Evolutionary conservation across 306 rosid species (phyloP).

Genomic region (Medicago lupulina): DNA sequence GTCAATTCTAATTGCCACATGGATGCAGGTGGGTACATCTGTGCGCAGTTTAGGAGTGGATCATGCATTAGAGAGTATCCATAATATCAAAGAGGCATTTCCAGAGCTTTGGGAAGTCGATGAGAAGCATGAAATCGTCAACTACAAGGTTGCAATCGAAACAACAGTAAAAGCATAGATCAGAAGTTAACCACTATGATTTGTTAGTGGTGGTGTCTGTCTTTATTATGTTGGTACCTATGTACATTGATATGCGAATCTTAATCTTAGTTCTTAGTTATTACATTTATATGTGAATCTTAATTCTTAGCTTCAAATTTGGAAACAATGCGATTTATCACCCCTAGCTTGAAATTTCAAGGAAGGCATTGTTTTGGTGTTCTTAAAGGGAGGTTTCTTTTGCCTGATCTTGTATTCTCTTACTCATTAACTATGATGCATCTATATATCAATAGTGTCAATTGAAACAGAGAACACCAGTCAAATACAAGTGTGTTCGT

Average conservation of each 20-base stretch:
- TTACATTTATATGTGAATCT: not conserved
- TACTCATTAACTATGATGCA: not conserved
- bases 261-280: conserved; percentile 14
- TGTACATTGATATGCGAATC: not conserved
- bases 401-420: not conserved
- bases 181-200: not conserved
- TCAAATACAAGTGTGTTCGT: not conserved
- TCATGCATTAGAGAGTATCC: conserved; percentile 90
- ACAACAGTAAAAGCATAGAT: conserved; percentile 71
- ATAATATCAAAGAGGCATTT: conserved; percentile 81
- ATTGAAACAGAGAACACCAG: not conserved
- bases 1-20: conserved; percentile 7
- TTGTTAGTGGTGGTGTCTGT: not conserved
- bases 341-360: too few species aligned
- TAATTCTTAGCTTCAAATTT: not conserved
- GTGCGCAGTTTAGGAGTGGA: conserved; percentile 58
- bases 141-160: conserved; percentile 68
- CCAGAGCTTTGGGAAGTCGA: conserved; percentile 83
- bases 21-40: conserved; percentile 72
- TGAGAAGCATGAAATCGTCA: conserved; percentile 49
- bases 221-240: not conserved
- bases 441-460: not conserved
- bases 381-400: not conserved
- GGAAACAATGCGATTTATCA: not conserved
- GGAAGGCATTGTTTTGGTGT: not conserved